Evolutionary conservation across 1,284 basidiomycete species (phyloP).

Genomic region (Boletus calvinii): DNA sequence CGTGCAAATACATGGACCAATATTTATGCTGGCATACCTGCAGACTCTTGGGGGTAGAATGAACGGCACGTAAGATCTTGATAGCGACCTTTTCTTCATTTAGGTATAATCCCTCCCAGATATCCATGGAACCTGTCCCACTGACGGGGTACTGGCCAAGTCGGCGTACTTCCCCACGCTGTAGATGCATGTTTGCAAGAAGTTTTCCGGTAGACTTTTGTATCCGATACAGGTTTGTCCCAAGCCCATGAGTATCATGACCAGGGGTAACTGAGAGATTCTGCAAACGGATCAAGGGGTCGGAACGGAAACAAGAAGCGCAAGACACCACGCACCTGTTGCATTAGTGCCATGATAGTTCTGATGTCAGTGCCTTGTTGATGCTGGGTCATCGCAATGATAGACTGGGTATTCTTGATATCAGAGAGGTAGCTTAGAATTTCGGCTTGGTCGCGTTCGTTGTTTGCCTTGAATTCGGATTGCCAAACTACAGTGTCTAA

Average conservation of each 20-base stretch:
- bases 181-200: conserved; percentile 48
- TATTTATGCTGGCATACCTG: conserved; percentile 31
- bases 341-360: conserved; percentile 46
- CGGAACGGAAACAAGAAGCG: not conserved
- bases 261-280: conserved; percentile 34
- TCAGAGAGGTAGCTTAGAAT: conserved; percentile 43
- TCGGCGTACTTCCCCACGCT: conserved; percentile 50
- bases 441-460: conserved; percentile 42
- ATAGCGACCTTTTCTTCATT: conserved; percentile 53
- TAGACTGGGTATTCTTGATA: conserved; percentile 40
- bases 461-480: conserved; percentile 37
- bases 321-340: conserved; percentile 34
- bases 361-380: conserved; percentile 35
- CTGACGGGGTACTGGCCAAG: conserved; percentile 47
- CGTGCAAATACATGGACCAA: not conserved
- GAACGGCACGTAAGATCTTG: conserved; percentile 52
- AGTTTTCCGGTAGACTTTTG: conserved; percentile 44
- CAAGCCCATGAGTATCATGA: conserved; percentile 42
- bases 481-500: conserved; percentile 51
- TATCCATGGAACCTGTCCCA: conserved; percentile 50
- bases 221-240: conserved; percentile 48
- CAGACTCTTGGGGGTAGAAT: conserved; percentile 43
- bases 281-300: conserved; percentile 12
- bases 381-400: conserved; percentile 34
- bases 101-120: conserved; percentile 54